Evolutionary conservation across 768 basidiomycete genomes (phyloP).

Genomic region (Pulveroboletus ravenelii): DNA sequence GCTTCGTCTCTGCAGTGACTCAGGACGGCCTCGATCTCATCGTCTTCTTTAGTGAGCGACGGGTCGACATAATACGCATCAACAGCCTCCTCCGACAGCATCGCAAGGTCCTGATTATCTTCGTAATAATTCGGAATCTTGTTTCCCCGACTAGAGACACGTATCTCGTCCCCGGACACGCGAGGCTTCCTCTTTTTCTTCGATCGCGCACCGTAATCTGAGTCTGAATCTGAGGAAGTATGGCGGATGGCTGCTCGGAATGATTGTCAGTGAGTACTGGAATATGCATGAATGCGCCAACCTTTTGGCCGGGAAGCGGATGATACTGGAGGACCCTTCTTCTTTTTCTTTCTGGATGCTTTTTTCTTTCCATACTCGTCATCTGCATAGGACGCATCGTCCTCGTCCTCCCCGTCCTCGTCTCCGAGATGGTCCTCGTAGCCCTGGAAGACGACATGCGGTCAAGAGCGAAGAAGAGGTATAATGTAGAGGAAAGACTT

Average conservation of each 20-base stretch:
- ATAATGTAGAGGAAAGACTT: slow-evolving; percentile 12
- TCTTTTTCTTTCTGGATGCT: slow-evolving; percentile 64
- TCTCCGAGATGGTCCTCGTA: slow-evolving; percentile 52
- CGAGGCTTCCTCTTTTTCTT: slow-evolving; percentile 78
- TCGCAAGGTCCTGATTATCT: slow-evolving; percentile 70
- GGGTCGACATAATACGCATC: slow-evolving; percentile 55
- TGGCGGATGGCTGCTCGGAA: slow-evolving; percentile 47
- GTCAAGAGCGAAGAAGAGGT: slow-evolving; percentile 15
- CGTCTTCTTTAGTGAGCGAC: slow-evolving; percentile 54
- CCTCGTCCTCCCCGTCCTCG: slow-evolving; percentile 65
- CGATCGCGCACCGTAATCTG: slow-evolving; percentile 80
- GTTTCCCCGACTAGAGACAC: slow-evolving; percentile 68
- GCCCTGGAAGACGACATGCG: slow-evolving; percentile 47
- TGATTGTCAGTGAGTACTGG: slow-evolving; percentile 5
- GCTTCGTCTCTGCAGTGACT: slow-evolving; percentile 84
- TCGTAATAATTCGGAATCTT: slow-evolving; percentile 84
- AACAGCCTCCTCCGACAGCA: slow-evolving; percentile 51
- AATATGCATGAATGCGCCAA: slow-evolving; percentile 23
- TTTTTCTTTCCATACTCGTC: slow-evolving; percentile 74
- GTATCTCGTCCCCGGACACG: slow-evolving; percentile 62
- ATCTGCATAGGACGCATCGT: slow-evolving; percentile 75
- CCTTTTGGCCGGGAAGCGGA: slow-evolving; percentile 55
- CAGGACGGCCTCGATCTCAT: slow-evolving; percentile 91
- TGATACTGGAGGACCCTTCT: slow-evolving; percentile 37
- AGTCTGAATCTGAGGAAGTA: slow-evolving; percentile 73